Evolutionary conservation across 75 land plant species (phyloP), one percentile per base, ranked within the genome.

Genomic region (Pinus albicaulis): DNA sequence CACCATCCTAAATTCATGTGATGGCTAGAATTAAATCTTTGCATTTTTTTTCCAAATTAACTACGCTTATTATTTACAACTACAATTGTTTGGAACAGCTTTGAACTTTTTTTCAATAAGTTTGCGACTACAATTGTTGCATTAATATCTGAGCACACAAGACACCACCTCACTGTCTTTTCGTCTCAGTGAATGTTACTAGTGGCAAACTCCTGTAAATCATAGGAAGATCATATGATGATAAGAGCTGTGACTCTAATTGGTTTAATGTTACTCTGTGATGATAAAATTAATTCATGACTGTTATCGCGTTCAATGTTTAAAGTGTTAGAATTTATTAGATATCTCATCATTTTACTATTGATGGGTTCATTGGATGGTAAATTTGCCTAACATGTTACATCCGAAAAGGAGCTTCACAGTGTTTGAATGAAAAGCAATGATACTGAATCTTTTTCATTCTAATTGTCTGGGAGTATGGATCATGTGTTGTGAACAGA

Each of bases 111-210:
- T 22, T 76, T 76, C 66, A 41, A 75, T 55, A 26, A 34, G 20
- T 69, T 48, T 52, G 56, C 41, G 20, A 68, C 57, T 19, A 55
- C 20, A 28, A 31, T n/a, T 38, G 48, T 69, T 44, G 31, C 28
- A n/a, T 15, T 10, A 52, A 56, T 69, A 17, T 24, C 44, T 26
- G 13, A 68, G 75, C n/a, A 25, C 61, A 69, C 57, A 78, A 80
- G 82, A 80, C 69, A 80, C n/a, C 82, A 80, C 73, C 82, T 80
- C 78, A 78, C 57, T 80, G 82, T 80, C 82, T 76, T 78, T 69
- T 56, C 44, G 28, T 16, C 60, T 69, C 82, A 78, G 12, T 11
- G 53, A 38, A 5, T 16, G 34, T 8, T 68, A 48, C 53, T 48
- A 11, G 4, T 36, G 11, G 71, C 38, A 36, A 66, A 28, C 53